Percentiles rank a stretch among this genome's conserved stretches.
Conservation (phyloP, 345 rosid species). For the Turnera subulata region DNA sequence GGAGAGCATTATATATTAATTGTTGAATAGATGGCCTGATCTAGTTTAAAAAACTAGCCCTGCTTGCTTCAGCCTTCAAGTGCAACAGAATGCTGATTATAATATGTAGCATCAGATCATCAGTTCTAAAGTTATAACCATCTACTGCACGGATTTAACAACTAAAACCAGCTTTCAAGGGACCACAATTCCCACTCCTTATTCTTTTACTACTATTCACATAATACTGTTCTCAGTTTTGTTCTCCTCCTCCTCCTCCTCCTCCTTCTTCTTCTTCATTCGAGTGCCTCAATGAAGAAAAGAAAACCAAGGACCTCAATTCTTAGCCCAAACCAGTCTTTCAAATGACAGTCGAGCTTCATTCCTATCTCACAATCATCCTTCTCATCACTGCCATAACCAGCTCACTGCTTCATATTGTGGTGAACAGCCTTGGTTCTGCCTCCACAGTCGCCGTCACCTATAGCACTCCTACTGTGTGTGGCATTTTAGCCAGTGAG, state of each 20-base stretch:
- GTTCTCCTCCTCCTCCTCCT: background rate
- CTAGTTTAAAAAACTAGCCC: too few relatives aligned
- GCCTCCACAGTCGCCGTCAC: slow-evolving; percentile 41
- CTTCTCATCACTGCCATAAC: slow-evolving; percentile 4
- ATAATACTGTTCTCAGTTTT: slow-evolving; percentile 1
- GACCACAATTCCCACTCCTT: background rate
- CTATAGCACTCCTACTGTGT: slow-evolving; percentile 32
- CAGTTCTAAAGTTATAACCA: too few relatives aligned
- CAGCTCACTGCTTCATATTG: background rate
- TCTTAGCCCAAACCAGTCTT: background rate
- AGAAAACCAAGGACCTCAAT: slow-evolving; percentile 7
- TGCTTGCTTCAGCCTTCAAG: too few relatives aligned
- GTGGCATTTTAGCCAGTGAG: slow-evolving; percentile 44
- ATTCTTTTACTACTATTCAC: background rate
- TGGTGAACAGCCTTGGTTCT: slow-evolving; percentile 40
- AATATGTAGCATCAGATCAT: too few relatives aligned
- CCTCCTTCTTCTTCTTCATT: background rate
- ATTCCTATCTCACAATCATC: slow-evolving; percentile 6
- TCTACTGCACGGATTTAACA: background rate
- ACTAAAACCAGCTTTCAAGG: background rate
- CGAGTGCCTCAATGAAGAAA: slow-evolving; percentile 18
- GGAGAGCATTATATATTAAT: too few relatives aligned
- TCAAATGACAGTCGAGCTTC: slow-evolving; percentile 23
- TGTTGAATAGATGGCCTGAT: too few relatives aligned
- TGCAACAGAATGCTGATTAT: too few relatives aligned